Conservation (phyloP, 2,329 filamentous ascomycete species). For the Hypoxylon sp. region DNA sequence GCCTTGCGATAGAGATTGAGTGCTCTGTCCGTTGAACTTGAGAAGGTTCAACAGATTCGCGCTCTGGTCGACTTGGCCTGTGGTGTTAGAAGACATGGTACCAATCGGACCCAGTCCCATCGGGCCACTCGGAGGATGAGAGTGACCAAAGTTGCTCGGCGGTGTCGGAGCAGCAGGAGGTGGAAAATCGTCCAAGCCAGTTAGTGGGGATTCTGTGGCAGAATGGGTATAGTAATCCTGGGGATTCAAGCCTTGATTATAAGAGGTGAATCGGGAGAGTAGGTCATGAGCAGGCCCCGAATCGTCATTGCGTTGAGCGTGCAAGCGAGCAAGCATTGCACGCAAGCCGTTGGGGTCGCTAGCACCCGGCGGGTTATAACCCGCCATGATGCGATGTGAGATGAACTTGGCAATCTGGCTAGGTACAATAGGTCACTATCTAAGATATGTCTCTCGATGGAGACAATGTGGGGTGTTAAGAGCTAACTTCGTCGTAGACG, state of each 20-base stretch:
- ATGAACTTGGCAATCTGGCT: conserved; percentile 35
- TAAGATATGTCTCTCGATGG: conserved; percentile 12
- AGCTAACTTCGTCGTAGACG: background rate
- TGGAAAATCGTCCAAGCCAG: conserved; percentile 55
- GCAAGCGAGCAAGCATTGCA: conserved; percentile 60
- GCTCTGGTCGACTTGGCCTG: conserved; percentile 62
- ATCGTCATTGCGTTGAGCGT: conserved; percentile 50
- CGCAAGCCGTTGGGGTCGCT: conserved; percentile 57
- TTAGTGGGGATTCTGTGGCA: conserved; percentile 51
- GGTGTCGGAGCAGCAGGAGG: conserved; percentile 65
- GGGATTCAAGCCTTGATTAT: conserved; percentile 51
- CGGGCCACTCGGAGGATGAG: conserved; percentile 58
- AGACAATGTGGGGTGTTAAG: conserved; percentile 1
- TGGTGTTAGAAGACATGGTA: conserved; percentile 57
- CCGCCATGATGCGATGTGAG: conserved; percentile 53
- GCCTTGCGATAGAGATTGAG: conserved; percentile 53
- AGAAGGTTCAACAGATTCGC: conserved; percentile 72
- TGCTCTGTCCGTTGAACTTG: conserved; percentile 68
- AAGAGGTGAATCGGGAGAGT: conserved; percentile 53
- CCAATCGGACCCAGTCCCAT: conserved; percentile 67
- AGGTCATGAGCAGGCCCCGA: conserved; percentile 52
- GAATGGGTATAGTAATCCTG: conserved; percentile 53
- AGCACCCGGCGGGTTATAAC: conserved; percentile 54
- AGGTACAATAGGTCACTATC: conserved; percentile 25
- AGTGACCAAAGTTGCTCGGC: conserved; percentile 57